Evolutionary conservation across 2,329 filamentous ascomycete species (phyloP), one percentile per base, ranked within the genome.

Genomic region (Aureobasidium sp.): DNA sequence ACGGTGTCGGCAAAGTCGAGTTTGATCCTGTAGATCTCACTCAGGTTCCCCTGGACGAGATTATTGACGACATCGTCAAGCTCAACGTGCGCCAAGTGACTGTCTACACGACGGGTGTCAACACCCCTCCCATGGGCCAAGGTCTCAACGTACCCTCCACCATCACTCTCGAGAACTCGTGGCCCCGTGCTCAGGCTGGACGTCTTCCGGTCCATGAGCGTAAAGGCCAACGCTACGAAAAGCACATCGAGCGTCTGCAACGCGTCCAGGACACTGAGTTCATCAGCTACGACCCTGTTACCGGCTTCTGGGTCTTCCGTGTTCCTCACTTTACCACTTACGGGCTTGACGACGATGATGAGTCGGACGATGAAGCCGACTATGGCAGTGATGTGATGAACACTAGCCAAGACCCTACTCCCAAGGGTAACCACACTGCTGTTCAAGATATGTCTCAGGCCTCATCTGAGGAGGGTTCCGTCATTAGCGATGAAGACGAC

Each of bases 251-350:
- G 63, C 87, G 89, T 58, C 83, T 99, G 25, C 88, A 85, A 78
- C 84, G 82, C 61, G 90, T 96, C 38, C 77, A 78, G 9, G 87
- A 90, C 71, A 97, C 94, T 0, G 84, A 84, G 4, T 97, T 96
- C 68, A 79, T 92, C 67, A 80, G 81, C 67, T 99, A 96, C 73
- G 83, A 95, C 64, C 78, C 80, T 61, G 80, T 89, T 1, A 91
- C 85, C 57, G 94, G 93, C 57, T 82, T 89, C 49, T 99, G 95
- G 95, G 83, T 84, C 15, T 99, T 99, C 77, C 85, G 80, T 10
- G 94, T 99, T n/a, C 86, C 93, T 69, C 94, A 99, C 73, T 99
- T 95, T 73, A 97, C 93, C 1, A 96, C 91, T 1, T 99, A 99
- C 70, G 92, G 89, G 42, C 80, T 97, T 58, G 88, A 93, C 64